phyloP scores from a whole-genome alignment of 148 eudicot genomes.

The Simmondsia chinensis region DNA sequence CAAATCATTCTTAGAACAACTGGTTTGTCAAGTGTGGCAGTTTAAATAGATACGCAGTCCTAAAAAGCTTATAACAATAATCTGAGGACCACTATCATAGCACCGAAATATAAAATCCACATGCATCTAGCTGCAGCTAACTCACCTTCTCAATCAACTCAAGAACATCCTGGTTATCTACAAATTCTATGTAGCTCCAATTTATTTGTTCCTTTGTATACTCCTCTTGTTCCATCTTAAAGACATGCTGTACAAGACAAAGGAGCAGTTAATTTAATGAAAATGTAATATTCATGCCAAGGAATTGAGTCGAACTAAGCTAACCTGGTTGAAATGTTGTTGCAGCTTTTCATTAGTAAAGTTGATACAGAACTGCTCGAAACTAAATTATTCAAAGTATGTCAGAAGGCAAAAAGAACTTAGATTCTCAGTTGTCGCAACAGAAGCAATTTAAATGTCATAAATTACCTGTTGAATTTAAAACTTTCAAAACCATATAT shows the following conservation, averaged over 20 bases:
- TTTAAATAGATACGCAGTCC: no score
- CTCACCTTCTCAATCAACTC: slow-evolving; percentile 95
- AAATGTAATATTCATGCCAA: slow-evolving; percentile 1
- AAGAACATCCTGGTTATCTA: slow-evolving; percentile 94
- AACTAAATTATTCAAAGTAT: slow-evolving; percentile 34
- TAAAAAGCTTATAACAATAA: not conserved
- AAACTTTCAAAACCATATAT: slow-evolving; percentile 86
- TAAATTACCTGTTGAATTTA: slow-evolving; percentile 68
- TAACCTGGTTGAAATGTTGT: slow-evolving; percentile 99
- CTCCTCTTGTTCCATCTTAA: slow-evolving; percentile 99
- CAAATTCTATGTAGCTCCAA: slow-evolving; percentile 99
- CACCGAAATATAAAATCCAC: not conserved
- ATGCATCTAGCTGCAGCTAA: not conserved
- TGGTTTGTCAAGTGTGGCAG: no score
- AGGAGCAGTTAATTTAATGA: slow-evolving; percentile 1
- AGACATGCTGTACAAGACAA: slow-evolving; percentile 78
- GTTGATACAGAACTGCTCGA: slow-evolving; percentile 99
- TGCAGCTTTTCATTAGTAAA: slow-evolving; percentile 98
- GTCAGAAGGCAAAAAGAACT: slow-evolving; percentile 10
- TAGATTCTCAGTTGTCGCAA: not conserved
- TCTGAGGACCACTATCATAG: not conserved
- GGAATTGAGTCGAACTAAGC: slow-evolving; percentile 3
- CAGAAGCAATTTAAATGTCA: not conserved
- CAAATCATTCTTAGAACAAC: no score
- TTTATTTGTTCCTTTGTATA: slow-evolving; percentile 91